Evolutionary conservation across 2,329 filamentous ascomycete species (phyloP).

Genomic region (Neofusicoccum parvum): DNA sequence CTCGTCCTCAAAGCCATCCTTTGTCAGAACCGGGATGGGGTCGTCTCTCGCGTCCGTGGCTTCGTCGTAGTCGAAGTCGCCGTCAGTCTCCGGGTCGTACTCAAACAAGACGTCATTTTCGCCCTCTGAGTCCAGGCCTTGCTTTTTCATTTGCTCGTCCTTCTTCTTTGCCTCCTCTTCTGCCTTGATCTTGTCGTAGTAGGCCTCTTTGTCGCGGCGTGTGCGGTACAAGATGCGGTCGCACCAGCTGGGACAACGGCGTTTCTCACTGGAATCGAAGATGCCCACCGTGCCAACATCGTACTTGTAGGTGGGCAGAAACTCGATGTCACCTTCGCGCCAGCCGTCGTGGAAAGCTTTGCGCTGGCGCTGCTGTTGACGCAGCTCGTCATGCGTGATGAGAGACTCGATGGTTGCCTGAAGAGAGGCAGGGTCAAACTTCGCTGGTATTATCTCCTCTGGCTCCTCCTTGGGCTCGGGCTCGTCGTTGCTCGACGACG

Average conservation of each 20-base stretch:
- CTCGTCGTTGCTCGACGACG: conserved; percentile 15
- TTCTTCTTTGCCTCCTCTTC: conserved; percentile 68
- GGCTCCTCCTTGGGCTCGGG: conserved; percentile 24
- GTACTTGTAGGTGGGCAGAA: conserved; percentile 96
- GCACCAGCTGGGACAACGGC: conserved; percentile 91
- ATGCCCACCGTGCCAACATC: conserved; percentile 89
- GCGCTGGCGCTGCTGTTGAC: conserved; percentile 69
- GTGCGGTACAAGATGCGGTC: conserved; percentile 90
- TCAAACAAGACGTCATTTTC: conserved; percentile 87
- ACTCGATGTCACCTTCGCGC: conserved; percentile 84
- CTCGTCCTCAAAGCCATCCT: conserved; percentile 60
- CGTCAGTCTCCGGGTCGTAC: conserved; percentile 83
- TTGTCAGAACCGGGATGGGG: conserved; percentile 56
- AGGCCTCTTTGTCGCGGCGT: conserved; percentile 66
- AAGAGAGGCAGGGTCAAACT: conserved; percentile 79
- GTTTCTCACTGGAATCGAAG: conserved; percentile 96
- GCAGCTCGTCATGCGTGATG: conserved; percentile 86
- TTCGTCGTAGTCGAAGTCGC: conserved; percentile 57
- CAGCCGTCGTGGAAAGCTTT: conserved; percentile 90
- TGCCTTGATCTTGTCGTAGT: conserved; percentile 65
- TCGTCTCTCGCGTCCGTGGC: conserved; percentile 55
- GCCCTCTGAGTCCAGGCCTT: conserved; percentile 72
- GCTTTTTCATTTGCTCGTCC: conserved; percentile 83
- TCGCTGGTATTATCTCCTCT: conserved; percentile 44
- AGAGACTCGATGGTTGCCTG: conserved; percentile 87